Base-by-base conservation (phyloP, 2,329 filamentous ascomycete species). In the Talaromyces sp. region DNA sequence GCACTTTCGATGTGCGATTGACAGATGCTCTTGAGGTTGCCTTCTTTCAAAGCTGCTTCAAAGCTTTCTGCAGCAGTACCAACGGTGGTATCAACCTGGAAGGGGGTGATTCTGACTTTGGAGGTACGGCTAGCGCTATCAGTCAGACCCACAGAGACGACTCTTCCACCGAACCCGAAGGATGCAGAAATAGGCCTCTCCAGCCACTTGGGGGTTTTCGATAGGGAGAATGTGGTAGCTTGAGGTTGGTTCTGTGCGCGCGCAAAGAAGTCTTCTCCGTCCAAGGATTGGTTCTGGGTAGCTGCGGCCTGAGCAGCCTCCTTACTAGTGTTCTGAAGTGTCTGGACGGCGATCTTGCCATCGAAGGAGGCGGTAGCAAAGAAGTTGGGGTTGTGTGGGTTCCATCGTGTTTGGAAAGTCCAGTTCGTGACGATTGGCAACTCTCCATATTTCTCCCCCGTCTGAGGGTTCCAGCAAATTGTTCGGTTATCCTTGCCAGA, bases 401-500 rank as follows among this genome's bases (percentile, higher is more conserved):
- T 93, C 85, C 96, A 98, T 67, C 90, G 87, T 5, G 95, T 97
- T 75, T 94, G 89, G 82, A 99, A 99, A 6, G 93, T 97, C 94
- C 95, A 99, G 78, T 98, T 99, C n/a, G 94, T 97, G 62, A 96
- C 93, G 72, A 97, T 92, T 4, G 94, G 93, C 74, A 98, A 94
- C 78, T 98, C 94, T 69, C 96, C 95, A 68, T 93, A 90, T 13
- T 87, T 84, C 74, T 95, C 88, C 62, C 94, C 94, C 2, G 90
- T 97, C 73, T 95, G 91, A 1, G 95, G 92, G 77, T 98, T 98
- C 95, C 96, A 99, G 67, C 95, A 88, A 67, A 99, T 86, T 2
- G 93, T 97, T 71, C 92, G 88, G 75, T 98, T 98, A 78, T 99
- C 95, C 80, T 98, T 98, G 70, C 95, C 96, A 70, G 90, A 96